Percentiles rank a stretch among this genome's conserved stretches.
Conservation (phyloP, 148 eudicot species). For the Heliosperma pusillum region DNA sequence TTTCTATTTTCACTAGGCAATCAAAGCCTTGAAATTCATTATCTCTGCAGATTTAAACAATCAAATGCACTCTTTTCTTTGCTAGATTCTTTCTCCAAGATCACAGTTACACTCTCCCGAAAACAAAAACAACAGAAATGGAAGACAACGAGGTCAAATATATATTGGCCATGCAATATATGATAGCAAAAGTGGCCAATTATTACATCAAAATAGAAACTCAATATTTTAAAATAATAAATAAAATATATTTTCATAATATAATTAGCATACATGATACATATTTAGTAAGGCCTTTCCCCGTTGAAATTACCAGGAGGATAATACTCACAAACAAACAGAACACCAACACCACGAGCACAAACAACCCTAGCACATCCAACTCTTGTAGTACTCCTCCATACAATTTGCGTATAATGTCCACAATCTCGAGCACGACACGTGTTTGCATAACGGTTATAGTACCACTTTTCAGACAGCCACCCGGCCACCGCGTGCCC, state of each 20-base stretch:
- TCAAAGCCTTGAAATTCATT: too few species aligned
- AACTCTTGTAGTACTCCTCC: slow-evolving; percentile 52
- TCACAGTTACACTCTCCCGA: too few species aligned
- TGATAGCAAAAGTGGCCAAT: slow-evolving; percentile 7
- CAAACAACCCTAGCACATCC: slow-evolving; percentile 81
- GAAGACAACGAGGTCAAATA: not conserved
- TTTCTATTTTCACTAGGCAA: too few species aligned
- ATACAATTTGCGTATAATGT: slow-evolving; percentile 81
- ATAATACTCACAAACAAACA: slow-evolving; percentile 73
- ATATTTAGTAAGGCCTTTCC: slow-evolving; percentile 62
- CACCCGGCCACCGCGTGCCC: slow-evolving; percentile 51
- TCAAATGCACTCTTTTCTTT: too few species aligned
- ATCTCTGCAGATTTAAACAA: too few species aligned
- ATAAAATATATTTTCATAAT: not conserved
- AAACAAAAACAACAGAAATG: not conserved
- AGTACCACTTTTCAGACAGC: slow-evolving; percentile 48
- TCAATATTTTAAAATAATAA: not conserved
- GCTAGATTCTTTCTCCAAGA: too few species aligned
- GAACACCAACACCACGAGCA: slow-evolving; percentile 54
- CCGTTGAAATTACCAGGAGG: slow-evolving; percentile 85
- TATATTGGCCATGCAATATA: not conserved
- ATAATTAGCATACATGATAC: not conserved
- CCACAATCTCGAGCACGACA: slow-evolving; percentile 64
- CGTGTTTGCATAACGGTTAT: slow-evolving; percentile 45
- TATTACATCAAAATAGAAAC: not conserved